These are phyloP conservation scores for Pinus tabuliformis DNA, from an alignment of 75 land plant species.

Conservation along the genomic window DNA sequence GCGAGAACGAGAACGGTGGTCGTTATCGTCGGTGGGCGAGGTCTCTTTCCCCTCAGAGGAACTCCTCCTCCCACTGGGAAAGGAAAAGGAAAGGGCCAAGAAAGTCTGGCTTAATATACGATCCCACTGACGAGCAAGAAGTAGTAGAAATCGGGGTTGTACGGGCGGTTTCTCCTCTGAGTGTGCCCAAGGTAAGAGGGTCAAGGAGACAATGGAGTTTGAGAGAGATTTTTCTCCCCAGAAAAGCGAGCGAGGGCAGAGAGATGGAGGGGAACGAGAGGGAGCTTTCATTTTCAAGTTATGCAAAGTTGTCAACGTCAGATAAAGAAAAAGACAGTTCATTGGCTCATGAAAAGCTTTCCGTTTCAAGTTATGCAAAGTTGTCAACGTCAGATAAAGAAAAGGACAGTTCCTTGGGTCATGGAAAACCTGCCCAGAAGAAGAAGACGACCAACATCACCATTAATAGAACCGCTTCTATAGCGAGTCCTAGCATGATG, in stretches of 20 bases:
- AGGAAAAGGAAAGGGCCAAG: background rate
- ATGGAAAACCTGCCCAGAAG: no score
- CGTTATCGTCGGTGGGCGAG: no score
- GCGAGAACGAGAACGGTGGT: no score
- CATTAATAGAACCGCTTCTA: no score
- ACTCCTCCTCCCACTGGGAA: no score
- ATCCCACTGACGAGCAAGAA: background rate
- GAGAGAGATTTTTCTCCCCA: constrained; percentile 41
- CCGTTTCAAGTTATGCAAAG: constrained; percentile 26
- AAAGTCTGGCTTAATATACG: background rate
- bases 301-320: constrained; percentile 11
- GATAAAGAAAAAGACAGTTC: background rate
- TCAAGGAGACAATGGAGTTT: constrained; percentile 31
- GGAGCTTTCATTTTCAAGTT: constrained; percentile 27
- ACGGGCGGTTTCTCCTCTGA: constrained; percentile 25
- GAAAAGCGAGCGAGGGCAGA: constrained; percentile 60
- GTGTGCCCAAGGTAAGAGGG: constrained; percentile 24
- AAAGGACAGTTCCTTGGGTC: background rate
- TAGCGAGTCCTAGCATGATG: no score
- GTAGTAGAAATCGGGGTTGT: constrained; percentile 1
- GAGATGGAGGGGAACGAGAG: constrained; percentile 22
- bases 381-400: background rate
- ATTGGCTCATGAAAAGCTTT: background rate
- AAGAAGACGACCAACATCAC: no score
- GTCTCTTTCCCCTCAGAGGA: no score